Evolutionary conservation across 176 grass and related monocot genomes (phyloP).

Genomic region (Saccharum spontaneum): DNA sequence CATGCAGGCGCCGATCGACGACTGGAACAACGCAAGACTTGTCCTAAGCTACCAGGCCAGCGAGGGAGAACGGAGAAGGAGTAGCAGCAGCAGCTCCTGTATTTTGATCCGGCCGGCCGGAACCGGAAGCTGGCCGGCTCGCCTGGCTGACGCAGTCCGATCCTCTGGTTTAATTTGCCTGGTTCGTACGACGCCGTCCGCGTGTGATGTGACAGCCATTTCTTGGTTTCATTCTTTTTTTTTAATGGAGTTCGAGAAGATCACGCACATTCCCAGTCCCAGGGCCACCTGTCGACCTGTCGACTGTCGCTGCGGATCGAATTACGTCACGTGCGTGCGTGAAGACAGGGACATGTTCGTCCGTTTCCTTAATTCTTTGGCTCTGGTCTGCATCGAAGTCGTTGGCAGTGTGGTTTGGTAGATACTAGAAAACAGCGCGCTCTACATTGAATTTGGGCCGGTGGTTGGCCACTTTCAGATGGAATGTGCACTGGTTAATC

Average conservation of each 20-base stretch:
- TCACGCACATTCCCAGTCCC: not conserved
- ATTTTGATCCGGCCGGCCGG: not conserved
- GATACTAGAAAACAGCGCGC: too few relatives aligned
- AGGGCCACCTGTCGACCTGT: not conserved
- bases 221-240: not conserved
- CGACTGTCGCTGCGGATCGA: too few relatives aligned
- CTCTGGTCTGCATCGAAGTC: not conserved
- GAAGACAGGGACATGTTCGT: not conserved
- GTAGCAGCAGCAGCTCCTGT: not conserved
- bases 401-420: too few relatives aligned
- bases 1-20: not conserved
- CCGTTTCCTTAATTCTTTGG: not conserved
- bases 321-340: conserved; percentile 6
- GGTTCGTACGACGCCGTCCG: conserved; percentile 4
- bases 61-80: not conserved
- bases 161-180: too few relatives aligned
- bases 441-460: too few relatives aligned
- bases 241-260: not conserved
- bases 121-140: not conserved
- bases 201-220: not conserved
- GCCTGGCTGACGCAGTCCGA: conserved; percentile 11
- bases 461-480: too few relatives aligned
- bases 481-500: too few relatives aligned
- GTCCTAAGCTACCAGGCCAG: not conserved
- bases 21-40: not conserved